These are phyloP conservation scores for Chlorella vulgaris DNA, from an alignment of 139 green algal genomes.

Conservation along the genomic window DNA sequence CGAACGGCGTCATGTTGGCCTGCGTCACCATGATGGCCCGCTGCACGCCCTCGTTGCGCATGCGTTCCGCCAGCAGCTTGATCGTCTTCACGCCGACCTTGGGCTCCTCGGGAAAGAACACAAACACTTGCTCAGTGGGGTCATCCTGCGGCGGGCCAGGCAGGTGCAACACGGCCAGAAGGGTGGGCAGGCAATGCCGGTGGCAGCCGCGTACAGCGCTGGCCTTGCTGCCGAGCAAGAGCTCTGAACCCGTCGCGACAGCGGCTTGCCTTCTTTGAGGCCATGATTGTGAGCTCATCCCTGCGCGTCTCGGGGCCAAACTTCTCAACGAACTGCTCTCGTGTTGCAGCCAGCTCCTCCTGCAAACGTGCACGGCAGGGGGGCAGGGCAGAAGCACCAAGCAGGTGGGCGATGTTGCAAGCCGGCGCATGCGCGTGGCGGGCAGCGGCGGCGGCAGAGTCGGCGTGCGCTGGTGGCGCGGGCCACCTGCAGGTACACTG, in stretches of 20 bases:
- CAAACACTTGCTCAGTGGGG: constrained; percentile 84
- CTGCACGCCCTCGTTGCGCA: constrained; percentile 85
- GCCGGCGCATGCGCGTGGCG: too few relatives aligned
- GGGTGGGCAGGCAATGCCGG: too few relatives aligned
- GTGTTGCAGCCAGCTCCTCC: constrained; percentile 75
- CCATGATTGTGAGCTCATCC: constrained; percentile 87
- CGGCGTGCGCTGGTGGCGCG: too few relatives aligned
- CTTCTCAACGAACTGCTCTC: constrained; percentile 80
- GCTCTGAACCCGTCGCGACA: neutral
- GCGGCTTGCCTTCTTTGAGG: constrained; percentile 55
- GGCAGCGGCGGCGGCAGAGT: too few relatives aligned
- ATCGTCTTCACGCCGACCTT: constrained; percentile 98
- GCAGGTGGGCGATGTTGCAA: neutral
- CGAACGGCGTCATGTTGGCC: constrained; percentile 75
- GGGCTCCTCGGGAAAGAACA: constrained; percentile 94
- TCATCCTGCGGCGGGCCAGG: constrained; percentile 33
- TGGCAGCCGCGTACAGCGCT: too few relatives aligned
- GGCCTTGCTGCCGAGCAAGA: neutral
- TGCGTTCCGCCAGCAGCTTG: constrained; percentile 89
- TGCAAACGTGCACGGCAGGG: constrained; percentile 28
- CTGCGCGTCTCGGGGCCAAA: constrained; percentile 79
- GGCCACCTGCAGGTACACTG: too few relatives aligned
- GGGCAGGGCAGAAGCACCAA: neutral
- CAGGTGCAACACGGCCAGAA: neutral
- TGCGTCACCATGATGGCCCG: constrained; percentile 90